phyloP scores from a whole-genome alignment of 192 early-diverging fungal genomes.

The Coemansia sp. region DNA sequence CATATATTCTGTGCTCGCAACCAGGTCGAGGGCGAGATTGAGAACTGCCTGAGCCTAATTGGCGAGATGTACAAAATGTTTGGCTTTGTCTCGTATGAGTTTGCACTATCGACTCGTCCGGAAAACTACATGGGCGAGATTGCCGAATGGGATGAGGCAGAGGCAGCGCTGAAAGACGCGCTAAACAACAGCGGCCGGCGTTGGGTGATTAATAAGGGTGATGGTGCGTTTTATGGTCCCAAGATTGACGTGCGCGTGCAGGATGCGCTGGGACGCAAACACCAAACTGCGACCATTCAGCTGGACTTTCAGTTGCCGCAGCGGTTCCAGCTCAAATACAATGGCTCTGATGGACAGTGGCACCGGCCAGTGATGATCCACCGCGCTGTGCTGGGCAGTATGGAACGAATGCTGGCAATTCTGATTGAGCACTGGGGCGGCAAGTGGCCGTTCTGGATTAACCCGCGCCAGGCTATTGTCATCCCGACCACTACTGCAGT shows the following conservation, averaged over 20 bases:
- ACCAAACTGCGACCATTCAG: slow-evolving; percentile 95
- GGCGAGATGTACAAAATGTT: slow-evolving; percentile 63
- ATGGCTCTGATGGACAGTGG: slow-evolving; percentile 61
- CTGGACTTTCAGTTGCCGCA: slow-evolving; percentile 93
- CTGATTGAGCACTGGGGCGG: slow-evolving; percentile 90
- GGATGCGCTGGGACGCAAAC: slow-evolving; percentile 77
- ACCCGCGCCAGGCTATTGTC: slow-evolving; percentile 84
- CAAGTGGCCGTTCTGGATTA: slow-evolving; percentile 94
- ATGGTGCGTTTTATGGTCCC: slow-evolving; percentile 96
- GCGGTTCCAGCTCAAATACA: slow-evolving; percentile 78
- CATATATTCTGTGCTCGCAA: slow-evolving; percentile 89
- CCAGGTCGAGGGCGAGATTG: slow-evolving; percentile 82
- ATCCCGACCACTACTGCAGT: slow-evolving; percentile 62
- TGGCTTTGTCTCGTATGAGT: slow-evolving; percentile 72
- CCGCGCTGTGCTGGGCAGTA: slow-evolving; percentile 82
- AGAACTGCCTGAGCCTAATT: slow-evolving; percentile 72
- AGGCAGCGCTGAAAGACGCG: slow-evolving; percentile 68
- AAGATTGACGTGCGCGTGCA: slow-evolving; percentile 89
- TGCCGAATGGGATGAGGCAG: slow-evolving; percentile 79
- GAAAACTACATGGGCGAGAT: slow-evolving; percentile 70
- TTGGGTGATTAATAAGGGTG: slow-evolving; percentile 78
- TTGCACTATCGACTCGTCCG: slow-evolving; percentile 82
- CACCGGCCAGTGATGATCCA: slow-evolving; percentile 92
- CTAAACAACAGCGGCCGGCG: slow-evolving; percentile 59
- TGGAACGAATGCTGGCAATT: slow-evolving; percentile 96